Conservation (phyloP, 768 basidiomycete species). For the Lactarius evosmus region DNA sequence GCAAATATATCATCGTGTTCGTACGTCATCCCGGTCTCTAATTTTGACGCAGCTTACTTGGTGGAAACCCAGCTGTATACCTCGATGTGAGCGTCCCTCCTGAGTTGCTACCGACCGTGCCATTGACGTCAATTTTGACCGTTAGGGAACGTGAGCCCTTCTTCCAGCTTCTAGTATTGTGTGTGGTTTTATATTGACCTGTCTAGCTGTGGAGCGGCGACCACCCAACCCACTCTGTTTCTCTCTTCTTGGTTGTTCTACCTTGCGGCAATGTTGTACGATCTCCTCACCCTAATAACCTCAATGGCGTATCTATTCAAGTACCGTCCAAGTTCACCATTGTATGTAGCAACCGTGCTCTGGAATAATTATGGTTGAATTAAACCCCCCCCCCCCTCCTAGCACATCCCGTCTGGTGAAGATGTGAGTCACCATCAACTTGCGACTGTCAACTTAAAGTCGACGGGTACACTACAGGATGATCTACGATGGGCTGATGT, state of each 20-base stretch:
- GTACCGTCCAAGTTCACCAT: slow-evolving; percentile 41
- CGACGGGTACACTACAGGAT: slow-evolving; percentile 41
- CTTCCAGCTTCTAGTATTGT: not conserved
- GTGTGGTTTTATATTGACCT: not conserved
- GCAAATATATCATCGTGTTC: slow-evolving; percentile 47
- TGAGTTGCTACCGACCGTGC: not conserved
- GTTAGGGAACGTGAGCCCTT: slow-evolving; percentile 38
- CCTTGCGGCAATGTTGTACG: slow-evolving; percentile 54
- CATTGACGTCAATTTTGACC: not conserved
- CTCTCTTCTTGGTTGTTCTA: slow-evolving; percentile 58
- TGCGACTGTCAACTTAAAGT: not conserved
- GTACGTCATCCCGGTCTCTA: slow-evolving; percentile 37
- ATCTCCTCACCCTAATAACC: slow-evolving; percentile 47
- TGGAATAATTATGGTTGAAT: not conserved
- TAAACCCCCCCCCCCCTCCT: no score
- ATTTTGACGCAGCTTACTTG: slow-evolving; percentile 15
- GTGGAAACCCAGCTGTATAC: slow-evolving; percentile 15
- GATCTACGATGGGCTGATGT: slow-evolving; percentile 66
- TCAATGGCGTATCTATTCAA: slow-evolving; percentile 53
- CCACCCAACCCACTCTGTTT: slow-evolving; percentile 20
- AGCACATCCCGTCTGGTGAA: slow-evolving; percentile 31
- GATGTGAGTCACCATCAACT: slow-evolving; percentile 27
- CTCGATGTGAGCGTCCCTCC: not conserved
- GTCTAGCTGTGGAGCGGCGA: slow-evolving; percentile 47
- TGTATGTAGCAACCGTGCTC: slow-evolving; percentile 18